Base-by-base conservation (phyloP, 768 basidiomycete species). In the Collybiopsis confluens region DNA sequence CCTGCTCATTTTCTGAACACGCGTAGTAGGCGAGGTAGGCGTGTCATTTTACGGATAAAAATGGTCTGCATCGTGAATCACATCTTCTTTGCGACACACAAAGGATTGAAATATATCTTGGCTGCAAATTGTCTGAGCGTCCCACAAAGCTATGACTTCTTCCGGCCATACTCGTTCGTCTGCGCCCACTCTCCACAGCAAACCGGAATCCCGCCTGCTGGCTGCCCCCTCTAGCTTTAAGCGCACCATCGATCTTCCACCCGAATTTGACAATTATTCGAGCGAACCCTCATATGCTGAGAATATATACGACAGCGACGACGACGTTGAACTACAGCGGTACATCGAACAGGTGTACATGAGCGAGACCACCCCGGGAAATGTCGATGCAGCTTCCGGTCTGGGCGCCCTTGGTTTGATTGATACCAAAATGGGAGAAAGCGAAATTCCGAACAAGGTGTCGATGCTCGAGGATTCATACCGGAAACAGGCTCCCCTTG, bases 171-270 rank as follows among this genome's bases (percentile, higher is more conserved):
- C 30, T 33, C 5, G 13, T 33, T 33, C 30, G 30, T 33, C 13
- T 33, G 30, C 30, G 13, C 13, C 30, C 30, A 33, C 47, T 11
- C 9, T 8, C 5, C 20, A 7, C 38, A 4, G 18, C 4, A 5
- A 40, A 15, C n/a, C 38, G 24, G 47, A 48, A 7, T 10, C 33
- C 3, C 35, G 16, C 2, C 21, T 37, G 15, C 47, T 35, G 2
- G 35, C 47, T n/a, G 47, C 47, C 15, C 47, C 47, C 18, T 20
- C 47, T 10, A 48, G 47, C 11, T 48, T 48, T 16, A 48, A 48
- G 47, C 47, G 13, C 33, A 48, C 47, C 35, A 48, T 48, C 24
- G 47, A 48, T 13, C 47, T 48, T 24, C 47, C 47, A 36, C 35
- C 47, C 11, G 47, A 47, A 9, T 15, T 13, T 10, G 45, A 48